Conservation (phyloP, 2,329 filamentous ascomycete species). For the Daldinia eschscholtzii region DNA sequence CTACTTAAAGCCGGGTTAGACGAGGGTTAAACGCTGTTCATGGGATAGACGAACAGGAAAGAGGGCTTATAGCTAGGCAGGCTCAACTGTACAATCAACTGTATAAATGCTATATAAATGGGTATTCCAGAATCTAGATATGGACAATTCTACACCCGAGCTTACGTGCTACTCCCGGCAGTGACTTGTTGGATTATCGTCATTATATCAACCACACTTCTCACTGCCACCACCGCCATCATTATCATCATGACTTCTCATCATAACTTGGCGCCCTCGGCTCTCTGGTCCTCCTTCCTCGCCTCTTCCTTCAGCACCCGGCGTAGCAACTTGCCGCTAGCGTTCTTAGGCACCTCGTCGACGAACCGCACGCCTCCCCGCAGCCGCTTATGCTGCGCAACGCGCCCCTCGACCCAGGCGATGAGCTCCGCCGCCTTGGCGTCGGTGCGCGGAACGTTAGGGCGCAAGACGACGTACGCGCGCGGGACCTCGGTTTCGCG, state of each 20-base stretch:
- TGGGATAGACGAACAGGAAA: constrained; percentile 17
- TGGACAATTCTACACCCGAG: constrained; percentile 5
- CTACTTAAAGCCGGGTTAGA: not conserved
- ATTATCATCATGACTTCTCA: not conserved
- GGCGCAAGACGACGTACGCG: constrained; percentile 69
- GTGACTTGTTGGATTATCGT: too few species aligned
- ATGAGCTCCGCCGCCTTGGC: constrained; percentile 57
- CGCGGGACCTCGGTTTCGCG: constrained; percentile 77
- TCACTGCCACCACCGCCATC: not conserved
- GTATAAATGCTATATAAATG: constrained; percentile 26
- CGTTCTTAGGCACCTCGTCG: constrained; percentile 71
- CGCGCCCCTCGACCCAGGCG: constrained; percentile 55
- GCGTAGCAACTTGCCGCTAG: constrained; percentile 73
- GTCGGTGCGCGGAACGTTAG: constrained; percentile 54
- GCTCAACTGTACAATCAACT: constrained; percentile 30
- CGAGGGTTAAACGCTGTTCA: constrained; percentile 9
- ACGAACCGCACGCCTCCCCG: constrained; percentile 61
- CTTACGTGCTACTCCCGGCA: not conserved
- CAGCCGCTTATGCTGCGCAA: constrained; percentile 58
- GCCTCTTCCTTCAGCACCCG: constrained; percentile 65
- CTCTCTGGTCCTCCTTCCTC: constrained; percentile 51
- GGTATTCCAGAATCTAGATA: constrained; percentile 27
- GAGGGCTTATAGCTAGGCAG: not conserved
- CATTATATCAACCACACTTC: too few species aligned
- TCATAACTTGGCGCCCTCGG: constrained; percentile 50